Evolutionary conservation across 192 early-diverging fungal species (phyloP), one percentile per base, ranked within the genome.

Genomic region (Geranomyces michiganensis): DNA sequence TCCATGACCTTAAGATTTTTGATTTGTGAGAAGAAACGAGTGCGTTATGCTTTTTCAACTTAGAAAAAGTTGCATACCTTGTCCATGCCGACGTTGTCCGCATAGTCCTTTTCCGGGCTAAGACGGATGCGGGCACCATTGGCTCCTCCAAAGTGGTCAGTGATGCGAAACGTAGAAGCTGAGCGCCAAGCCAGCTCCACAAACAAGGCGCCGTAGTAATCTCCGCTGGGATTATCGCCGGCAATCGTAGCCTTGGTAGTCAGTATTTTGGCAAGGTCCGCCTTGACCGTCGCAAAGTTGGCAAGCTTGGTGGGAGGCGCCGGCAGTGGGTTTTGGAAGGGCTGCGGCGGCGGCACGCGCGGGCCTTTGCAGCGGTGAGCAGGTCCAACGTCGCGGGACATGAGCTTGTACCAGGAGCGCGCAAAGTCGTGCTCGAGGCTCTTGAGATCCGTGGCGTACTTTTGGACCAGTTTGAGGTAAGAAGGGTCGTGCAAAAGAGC

Each of bases 1-100:
- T 82, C 81, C 59, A 90, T 86, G 31, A 91, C 93, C 64, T 82
- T n/a, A n/a, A n/a, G n/a, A n/a, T n/a, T n/a, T n/a, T n/a, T n/a
- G n/a, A n/a, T n/a, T n/a, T n/a, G n/a, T n/a, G n/a, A n/a, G n/a
- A n/a, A n/a, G n/a, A n/a, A n/a, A n/a, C n/a, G n/a, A n/a, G n/a
- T n/a, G n/a, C n/a, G n/a, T n/a, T n/a, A n/a, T n/a, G 36, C 36
- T 41, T 41, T 41, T 10, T 7, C 3, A 7, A 41, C 36, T 10
- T 7, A 41, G 10, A 60, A 60, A 3, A 26, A 17, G 58, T 5
- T 4, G 12, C 3, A 6, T 60, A 60, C 58, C 58, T 60, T 26
- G 27, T 60, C 31, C 27, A 60, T 60, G 27, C 58, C 58, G 93
- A 79, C 81, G 70, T 93, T 95, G 74, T 91, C 93, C 51, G 83